Evolutionary conservation across 2,329 filamentous ascomycete genomes (phyloP).

Genomic region (Epichloe typhina): DNA sequence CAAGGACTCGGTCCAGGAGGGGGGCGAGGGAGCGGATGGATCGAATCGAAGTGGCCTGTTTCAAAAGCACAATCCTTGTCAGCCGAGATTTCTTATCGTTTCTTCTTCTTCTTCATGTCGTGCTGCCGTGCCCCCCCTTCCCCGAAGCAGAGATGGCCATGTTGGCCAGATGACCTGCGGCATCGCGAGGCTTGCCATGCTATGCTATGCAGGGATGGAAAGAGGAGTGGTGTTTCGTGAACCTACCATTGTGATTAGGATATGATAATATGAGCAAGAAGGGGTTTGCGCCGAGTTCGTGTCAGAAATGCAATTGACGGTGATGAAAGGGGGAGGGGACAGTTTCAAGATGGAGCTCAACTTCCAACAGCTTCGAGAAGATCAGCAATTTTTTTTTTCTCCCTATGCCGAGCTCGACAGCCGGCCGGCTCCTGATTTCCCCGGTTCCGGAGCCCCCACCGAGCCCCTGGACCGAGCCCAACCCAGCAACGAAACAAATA

Average conservation of each 20-base stretch:
- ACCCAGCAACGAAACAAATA: background rate
- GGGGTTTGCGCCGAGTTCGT: background rate
- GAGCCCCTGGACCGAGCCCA: background rate
- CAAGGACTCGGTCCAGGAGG: slow-evolving; percentile 93
- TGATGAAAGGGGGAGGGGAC: background rate
- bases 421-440: slow-evolving; percentile 18
- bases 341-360: slow-evolving; percentile 16
- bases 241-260: slow-evolving; percentile 18
- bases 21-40: slow-evolving; percentile 91
- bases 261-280: background rate
- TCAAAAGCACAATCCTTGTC: too few relatives aligned
- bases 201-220: background rate
- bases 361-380: slow-evolving; percentile 30
- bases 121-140: background rate
- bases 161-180: background rate
- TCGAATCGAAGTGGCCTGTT: slow-evolving; percentile 63
- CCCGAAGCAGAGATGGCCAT: background rate
- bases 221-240: background rate
- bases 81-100: too few relatives aligned
- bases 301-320: background rate
- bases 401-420: slow-evolving; percentile 6
- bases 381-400: slow-evolving; percentile 23
- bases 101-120: background rate
- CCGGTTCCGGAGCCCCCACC: slow-evolving; percentile 17
- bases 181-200: background rate